Conservation (phyloP, 208 protist species). For the Trypanosoma brucei region DNA sequence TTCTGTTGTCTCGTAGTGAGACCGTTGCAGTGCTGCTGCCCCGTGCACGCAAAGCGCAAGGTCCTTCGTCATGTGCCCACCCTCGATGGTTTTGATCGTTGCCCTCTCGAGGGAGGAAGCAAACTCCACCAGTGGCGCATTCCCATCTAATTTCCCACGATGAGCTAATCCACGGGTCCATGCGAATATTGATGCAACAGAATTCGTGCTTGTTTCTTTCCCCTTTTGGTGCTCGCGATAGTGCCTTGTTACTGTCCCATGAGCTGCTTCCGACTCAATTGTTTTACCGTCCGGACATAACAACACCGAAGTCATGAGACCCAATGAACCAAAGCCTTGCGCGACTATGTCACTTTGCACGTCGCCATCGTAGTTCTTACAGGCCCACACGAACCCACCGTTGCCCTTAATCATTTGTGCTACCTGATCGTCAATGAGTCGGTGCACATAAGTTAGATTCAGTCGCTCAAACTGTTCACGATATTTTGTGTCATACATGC, state of each 20-base stretch:
- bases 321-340: constrained; percentile 96
- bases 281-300: constrained; percentile 96
- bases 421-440: constrained; percentile 98
- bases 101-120: constrained; percentile 81
- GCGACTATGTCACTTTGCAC: constrained; percentile 98
- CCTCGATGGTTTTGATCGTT: constrained; percentile 91
- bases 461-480: constrained; percentile 80
- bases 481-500: constrained; percentile 91
- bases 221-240: constrained; percentile 95
- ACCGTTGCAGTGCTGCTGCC: constrained; percentile 56
- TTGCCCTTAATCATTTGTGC: constrained; percentile 92
- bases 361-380: constrained; percentile 99
- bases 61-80: constrained; percentile 97
- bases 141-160: constrained; percentile 94
- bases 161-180: constrained; percentile 95
- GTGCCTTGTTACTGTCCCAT: constrained; percentile 97
- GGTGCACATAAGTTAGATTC: constrained; percentile 93
- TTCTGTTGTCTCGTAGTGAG: constrained; percentile 87
- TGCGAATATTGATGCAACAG: constrained; percentile 97
- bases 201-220: constrained; percentile 96
- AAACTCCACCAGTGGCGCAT: constrained; percentile 89
- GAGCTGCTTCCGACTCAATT: constrained; percentile 96
- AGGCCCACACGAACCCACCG: constrained; percentile 96
- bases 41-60: constrained; percentile 94
- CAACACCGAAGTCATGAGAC: constrained; percentile 98